These are phyloP conservation scores for Luffa aegyptiaca DNA, from an alignment of 306 rosid genomes.

Conservation along the genomic window DNA sequence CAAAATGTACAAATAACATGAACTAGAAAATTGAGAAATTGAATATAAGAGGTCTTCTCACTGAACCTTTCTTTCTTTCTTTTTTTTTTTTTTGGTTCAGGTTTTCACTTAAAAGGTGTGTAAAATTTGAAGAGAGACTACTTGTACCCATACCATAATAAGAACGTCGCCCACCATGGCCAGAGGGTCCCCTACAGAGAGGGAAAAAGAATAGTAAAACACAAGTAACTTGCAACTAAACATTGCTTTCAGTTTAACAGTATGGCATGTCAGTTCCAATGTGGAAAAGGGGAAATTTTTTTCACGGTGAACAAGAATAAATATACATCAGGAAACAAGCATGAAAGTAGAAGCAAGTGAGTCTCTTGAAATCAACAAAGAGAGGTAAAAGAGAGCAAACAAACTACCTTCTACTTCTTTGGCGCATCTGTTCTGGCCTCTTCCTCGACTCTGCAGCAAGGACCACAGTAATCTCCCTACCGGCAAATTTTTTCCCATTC, in stretches of 20 bases:
- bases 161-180: conserved; percentile 66
- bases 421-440: conserved; percentile 98
- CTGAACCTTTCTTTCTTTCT: background rate
- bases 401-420: conserved; percentile 58
- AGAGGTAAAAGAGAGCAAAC: background rate
- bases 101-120: background rate
- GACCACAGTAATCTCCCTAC: conserved; percentile 94
- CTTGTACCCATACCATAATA: conserved; percentile 49
- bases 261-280: background rate
- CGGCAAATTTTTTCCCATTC: conserved; percentile 91
- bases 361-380: background rate
- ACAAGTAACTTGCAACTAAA: background rate
- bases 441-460: conserved; percentile 92
- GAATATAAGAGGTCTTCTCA: background rate
- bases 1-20: background rate
- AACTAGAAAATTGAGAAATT: background rate
- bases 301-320: background rate
- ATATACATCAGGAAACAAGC: background rate
- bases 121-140: background rate
- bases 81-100: background rate
- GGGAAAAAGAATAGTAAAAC: background rate
- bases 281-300: background rate
- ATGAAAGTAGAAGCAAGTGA: background rate
- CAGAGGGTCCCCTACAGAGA: conserved; percentile 50
- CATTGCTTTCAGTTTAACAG: background rate